These are phyloP conservation scores for Ceratobasidium sp. DNA, from an alignment of 1,284 basidiomycete species.

Conservation along the genomic window DNA sequence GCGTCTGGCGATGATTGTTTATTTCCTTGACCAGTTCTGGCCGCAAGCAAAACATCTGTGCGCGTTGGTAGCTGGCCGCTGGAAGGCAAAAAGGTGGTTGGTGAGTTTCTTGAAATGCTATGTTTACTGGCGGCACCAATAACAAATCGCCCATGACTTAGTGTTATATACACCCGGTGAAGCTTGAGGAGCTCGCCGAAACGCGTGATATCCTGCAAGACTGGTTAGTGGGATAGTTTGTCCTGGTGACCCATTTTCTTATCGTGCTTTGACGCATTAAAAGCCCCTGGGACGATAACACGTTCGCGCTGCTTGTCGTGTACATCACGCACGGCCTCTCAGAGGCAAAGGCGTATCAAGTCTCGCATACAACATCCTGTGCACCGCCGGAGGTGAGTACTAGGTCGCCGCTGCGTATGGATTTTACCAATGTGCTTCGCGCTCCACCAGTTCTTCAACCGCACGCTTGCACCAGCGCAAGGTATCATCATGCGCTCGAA, in stretches of 20 bases:
- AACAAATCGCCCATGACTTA: not conserved
- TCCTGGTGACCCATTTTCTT: not conserved
- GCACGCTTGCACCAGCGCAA: not conserved
- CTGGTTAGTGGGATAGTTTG: conserved; percentile 3
- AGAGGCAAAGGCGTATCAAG: not conserved
- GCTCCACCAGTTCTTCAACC: not conserved
- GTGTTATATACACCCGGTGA: conserved; percentile 9
- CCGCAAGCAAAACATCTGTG: conserved; percentile 14
- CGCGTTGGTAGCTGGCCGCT: not conserved
- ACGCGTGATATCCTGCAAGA: not conserved
- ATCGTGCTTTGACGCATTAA: too few species aligned
- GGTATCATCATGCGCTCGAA: not conserved
- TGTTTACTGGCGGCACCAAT: not conserved
- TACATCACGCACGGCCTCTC: conserved; percentile 12
- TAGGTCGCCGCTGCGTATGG: not conserved
- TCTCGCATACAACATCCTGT: not conserved
- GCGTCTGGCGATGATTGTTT: conserved; percentile 13
- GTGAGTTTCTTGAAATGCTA: not conserved
- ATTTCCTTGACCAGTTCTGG: conserved; percentile 31
- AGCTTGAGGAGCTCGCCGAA: not conserved
- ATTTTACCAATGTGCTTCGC: too few species aligned
- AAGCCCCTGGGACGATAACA: not conserved
- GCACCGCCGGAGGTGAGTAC: not conserved
- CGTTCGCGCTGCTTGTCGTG: not conserved
- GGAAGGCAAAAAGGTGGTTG: not conserved